Percentiles rank a stretch among this genome's conserved stretches.
phyloP scores from a whole-genome alignment of 345 rosid genomes.

The Excoecaria agallocha region DNA sequence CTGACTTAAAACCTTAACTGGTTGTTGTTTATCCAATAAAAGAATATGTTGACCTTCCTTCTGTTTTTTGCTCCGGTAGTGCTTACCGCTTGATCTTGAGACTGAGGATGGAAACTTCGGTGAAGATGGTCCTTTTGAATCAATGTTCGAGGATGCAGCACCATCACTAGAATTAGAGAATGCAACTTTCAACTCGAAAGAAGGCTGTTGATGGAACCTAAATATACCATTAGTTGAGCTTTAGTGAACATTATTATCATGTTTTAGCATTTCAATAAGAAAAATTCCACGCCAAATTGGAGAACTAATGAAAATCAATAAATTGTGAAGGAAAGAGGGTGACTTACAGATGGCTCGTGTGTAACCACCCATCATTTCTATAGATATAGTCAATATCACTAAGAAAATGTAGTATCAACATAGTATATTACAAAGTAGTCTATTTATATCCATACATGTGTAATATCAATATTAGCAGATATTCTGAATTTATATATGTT shows the following conservation, averaged over 20 bases:
- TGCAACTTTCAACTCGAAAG: constrained; percentile 45
- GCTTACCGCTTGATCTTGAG: constrained; percentile 62
- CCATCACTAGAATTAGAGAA: constrained; percentile 35
- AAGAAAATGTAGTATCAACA: not conserved
- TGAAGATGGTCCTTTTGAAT: constrained; percentile 28
- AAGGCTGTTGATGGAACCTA: no score
- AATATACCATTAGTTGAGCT: no score
- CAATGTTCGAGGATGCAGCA: constrained; percentile 21
- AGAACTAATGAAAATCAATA: no score
- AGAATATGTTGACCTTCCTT: constrained; percentile 20
- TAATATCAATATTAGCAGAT: no score
- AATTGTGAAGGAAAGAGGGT: no score
- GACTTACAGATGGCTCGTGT: no score
- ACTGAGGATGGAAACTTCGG: constrained; percentile 49
- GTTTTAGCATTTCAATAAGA: no score
- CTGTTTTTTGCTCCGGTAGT: constrained; percentile 36
- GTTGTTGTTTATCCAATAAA: constrained; percentile 23
- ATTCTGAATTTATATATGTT: no score
- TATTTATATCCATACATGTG: no score
- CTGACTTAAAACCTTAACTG: constrained; percentile 30
- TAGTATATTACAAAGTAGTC: no score
- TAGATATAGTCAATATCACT: not conserved
- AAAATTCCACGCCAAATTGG: no score
- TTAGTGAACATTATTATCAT: no score
- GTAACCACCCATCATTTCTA: constrained; percentile 58